Percentiles rank a stretch among this genome's conserved stretches.
Conservation (phyloP, 202 grass and related monocot genomes). For the Setaria viridis region DNA sequence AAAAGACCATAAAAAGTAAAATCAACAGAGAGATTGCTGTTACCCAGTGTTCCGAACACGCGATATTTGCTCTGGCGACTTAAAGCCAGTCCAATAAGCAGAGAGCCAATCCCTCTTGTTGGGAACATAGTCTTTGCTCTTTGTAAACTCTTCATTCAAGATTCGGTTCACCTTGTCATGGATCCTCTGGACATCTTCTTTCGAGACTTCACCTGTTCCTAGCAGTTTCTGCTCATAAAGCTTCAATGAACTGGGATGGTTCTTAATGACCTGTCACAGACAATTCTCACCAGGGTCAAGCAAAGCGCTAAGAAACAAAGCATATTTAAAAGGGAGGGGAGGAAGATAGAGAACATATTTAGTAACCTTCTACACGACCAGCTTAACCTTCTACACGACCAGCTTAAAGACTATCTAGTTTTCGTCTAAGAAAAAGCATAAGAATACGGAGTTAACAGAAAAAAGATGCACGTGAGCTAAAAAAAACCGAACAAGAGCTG, state of each 20-base stretch:
- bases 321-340: neutral
- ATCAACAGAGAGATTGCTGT: constrained; percentile 23
- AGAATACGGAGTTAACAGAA: neutral
- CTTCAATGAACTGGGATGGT: constrained; percentile 82
- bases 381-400: neutral
- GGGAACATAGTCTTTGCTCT: constrained; percentile 89
- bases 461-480: neutral
- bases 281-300: constrained; percentile 14
- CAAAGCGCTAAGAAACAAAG: neutral
- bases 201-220: constrained; percentile 62
- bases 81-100: constrained; percentile 94
- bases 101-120: constrained; percentile 92
- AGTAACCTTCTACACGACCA: neutral
- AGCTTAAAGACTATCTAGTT: neutral
- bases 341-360: neutral
- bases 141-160: constrained; percentile 82
- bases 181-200: constrained; percentile 76
- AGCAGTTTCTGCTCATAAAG: constrained; percentile 83
- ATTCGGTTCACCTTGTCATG: constrained; percentile 79
- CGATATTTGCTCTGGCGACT: constrained; percentile 95
- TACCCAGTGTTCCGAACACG: constrained; percentile 92
- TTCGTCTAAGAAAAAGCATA: constrained; percentile 14
- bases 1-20: constrained; percentile 27
- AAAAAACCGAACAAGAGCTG: neutral
- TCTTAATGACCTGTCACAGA: constrained; percentile 77